Percentiles rank a stretch among this genome's conserved stretches.
These are phyloP conservation scores for Anthracocystis walkeri DNA, from an alignment of 1,284 basidiomycete species.

Conservation along the genomic window DNA sequence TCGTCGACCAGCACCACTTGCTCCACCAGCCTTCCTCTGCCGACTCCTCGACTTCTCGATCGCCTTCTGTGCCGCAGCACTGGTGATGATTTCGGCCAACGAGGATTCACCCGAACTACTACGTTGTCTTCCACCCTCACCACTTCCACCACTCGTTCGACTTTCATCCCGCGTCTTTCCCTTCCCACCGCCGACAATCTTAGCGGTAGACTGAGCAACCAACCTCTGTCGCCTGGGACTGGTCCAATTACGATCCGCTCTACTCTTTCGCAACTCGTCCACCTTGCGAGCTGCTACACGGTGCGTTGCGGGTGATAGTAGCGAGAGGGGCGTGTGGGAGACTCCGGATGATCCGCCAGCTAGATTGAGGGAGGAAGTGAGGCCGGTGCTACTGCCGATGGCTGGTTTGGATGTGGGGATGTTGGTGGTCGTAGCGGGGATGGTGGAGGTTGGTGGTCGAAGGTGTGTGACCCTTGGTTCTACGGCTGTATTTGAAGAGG, in stretches of 20 bases:
- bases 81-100: conserved; percentile 2
- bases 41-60: not conserved
- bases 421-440: not conserved
- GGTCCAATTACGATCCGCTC: conserved; percentile 28
- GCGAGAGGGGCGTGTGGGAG: conserved; percentile 42
- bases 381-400: not conserved
- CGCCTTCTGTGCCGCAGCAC: not conserved
- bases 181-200: not conserved
- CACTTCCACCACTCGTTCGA: not conserved
- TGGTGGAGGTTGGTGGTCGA: not conserved
- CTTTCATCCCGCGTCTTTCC: not conserved
- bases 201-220: not conserved
- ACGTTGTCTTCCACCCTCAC: not conserved
- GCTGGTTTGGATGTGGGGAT: not conserved
- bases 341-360: conserved; percentile 33
- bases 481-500: too few relatives aligned
- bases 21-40: not conserved
- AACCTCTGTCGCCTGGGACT: conserved; percentile 21
- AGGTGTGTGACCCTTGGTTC: not conserved
- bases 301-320: conserved; percentile 45
- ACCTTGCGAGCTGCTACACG: conserved; percentile 23
- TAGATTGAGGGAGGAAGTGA: conserved; percentile 17
- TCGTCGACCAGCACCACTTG: not conserved
- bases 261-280: conserved; percentile 25
- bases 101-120: not conserved